Evolutionary conservation across 202 grass and related monocot species (phyloP), one percentile per base, ranked within the genome.

Genomic region (Carex sylvatica): DNA sequence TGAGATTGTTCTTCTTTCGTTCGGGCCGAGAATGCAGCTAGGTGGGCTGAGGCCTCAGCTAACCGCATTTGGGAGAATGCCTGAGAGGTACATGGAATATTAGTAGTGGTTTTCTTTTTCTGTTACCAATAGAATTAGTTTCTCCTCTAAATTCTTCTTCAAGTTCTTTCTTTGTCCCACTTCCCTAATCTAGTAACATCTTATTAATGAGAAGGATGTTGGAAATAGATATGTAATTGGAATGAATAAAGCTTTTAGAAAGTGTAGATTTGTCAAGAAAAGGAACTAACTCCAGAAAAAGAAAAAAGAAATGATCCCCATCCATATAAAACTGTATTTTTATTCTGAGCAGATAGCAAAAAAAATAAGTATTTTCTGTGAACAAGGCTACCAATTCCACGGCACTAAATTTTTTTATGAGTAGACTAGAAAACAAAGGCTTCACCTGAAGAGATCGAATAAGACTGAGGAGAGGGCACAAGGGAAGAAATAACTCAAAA

Each of bases 21-120:
- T 89, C 89, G 88, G 2, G 51, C 26, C 35, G 92, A 92, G 88
- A 98, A 98, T 84, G 91, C 88, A 83, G 92, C 73, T 75, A 98
- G 83, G 87, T 95, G 89, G 30, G 86, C 87, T 46, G 95, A 95
- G 56, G 95, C 95, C 83, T 95, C 95, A 3, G 89, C 61, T 52
- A 98, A 74, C 60, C 95, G 89, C 95, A 98, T 98, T 92, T 98
- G 95, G 85, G 87, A 95, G 91, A 98, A 95, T 79, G 95, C 95
- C 95, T 98, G 74, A 86, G 78, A 86, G 70, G 82, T 56, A 54
- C 31, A 75, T 87, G 85, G 65, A 11, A 83, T 6, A 80, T 62
- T 59, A 53, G 19, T 81, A 87, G 67, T 74, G 78, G 24, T 68
- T 68, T 23, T 85, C 38, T 66, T 85, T 86, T 85, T 60, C 67